phyloP scores from a whole-genome alignment of 805 yeast genomes.

The Ogataea methanolica region DNA sequence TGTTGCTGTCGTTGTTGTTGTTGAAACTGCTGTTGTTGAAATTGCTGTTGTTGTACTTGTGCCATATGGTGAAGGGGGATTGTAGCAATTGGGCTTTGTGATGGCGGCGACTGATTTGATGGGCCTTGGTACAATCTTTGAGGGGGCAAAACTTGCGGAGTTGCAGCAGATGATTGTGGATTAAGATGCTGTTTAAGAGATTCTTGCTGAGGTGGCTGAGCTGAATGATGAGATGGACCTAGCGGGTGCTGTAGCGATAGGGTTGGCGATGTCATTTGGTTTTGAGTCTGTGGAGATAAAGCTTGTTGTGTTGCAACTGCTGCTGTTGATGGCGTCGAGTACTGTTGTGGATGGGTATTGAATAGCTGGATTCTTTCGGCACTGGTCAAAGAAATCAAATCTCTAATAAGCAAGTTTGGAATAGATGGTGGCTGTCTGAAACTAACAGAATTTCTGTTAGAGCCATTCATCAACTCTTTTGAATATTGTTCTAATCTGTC shows the following conservation, averaged over 20 bases:
- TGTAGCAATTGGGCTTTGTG: too few species aligned
- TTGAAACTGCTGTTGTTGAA: conserved; percentile 3
- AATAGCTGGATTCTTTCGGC: conserved; percentile 34
- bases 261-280: neutral
- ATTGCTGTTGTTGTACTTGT: neutral
- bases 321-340: neutral
- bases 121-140: neutral
- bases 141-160: neutral
- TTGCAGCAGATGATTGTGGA: neutral
- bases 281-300: neutral
- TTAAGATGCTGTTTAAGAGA: neutral
- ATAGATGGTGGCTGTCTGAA: conserved; percentile 45
- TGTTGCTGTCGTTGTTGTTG: neutral
- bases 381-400: conserved; percentile 38
- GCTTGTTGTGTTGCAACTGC: neutral
- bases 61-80: neutral
- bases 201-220: neutral
- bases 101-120: too few species aligned
- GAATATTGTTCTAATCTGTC: conserved; percentile 40
- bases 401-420: conserved; percentile 38
- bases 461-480: conserved; percentile 36
- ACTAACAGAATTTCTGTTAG: conserved; percentile 42
- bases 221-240: neutral
- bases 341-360: neutral
- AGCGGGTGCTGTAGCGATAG: neutral